A percentile compares a stretch with the other conserved stretches of the same genome.
Evolutionary conservation across 2,329 filamentous ascomycete genomes (phyloP).

Genomic region (Pyricularia pennisetigena): DNA sequence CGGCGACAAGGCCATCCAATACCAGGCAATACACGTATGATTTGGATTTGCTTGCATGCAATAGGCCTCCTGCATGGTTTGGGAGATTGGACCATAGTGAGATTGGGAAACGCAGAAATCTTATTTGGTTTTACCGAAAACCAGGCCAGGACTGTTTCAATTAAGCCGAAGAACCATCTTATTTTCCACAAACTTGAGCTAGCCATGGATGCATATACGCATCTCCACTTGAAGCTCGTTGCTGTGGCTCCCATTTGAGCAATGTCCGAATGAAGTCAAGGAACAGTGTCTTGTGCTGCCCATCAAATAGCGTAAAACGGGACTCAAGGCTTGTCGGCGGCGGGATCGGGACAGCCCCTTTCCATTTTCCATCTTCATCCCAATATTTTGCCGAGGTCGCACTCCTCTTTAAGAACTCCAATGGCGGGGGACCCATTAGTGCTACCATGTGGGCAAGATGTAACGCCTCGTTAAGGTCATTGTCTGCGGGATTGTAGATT

Average conservation of each 20-base stretch:
- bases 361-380: background rate
- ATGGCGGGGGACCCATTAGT: background rate
- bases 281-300: background rate
- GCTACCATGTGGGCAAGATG: background rate
- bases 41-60: too few species aligned
- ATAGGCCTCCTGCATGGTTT: too few species aligned
- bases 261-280: background rate
- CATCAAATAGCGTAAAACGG: background rate
- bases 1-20: too few species aligned
- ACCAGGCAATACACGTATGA: too few species aligned
- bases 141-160: too few species aligned
- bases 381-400: background rate
- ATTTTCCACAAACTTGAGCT: too few species aligned
- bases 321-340: background rate
- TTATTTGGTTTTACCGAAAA: too few species aligned
- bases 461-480: background rate
- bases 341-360: background rate
- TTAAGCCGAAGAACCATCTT: too few species aligned
- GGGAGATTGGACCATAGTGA: too few species aligned
- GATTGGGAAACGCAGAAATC: too few species aligned
- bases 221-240: background rate
- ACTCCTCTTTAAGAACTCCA: background rate
- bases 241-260: background rate
- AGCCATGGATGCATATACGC: background rate
- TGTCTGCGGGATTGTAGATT: background rate